A percentile compares a stretch with the other conserved stretches of the same genome.
phyloP scores from a whole-genome alignment of 192 early-diverging fungal species.

The Linnemannia exigua region DNA sequence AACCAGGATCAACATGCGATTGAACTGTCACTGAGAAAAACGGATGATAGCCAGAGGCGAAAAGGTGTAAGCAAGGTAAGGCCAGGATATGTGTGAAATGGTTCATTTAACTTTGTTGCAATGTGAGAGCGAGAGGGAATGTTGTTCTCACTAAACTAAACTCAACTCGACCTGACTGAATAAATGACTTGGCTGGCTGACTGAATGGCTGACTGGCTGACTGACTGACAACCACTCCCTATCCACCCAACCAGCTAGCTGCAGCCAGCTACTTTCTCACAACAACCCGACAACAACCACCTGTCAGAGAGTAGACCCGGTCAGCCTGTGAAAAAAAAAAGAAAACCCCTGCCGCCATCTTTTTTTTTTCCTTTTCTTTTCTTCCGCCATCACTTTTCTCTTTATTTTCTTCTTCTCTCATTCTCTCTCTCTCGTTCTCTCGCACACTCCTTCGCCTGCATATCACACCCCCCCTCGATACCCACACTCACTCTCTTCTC shows the following conservation, averaged over 20 bases:
- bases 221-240: neutral
- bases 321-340: neutral
- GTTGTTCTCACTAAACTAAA: neutral
- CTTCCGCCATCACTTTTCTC: neutral
- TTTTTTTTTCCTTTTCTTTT: slow-evolving; percentile 3
- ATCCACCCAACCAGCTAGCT: neutral
- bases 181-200: neutral
- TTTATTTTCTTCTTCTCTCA: neutral
- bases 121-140: neutral
- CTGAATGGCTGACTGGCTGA: neutral
- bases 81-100: neutral
- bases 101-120: slow-evolving; percentile 4
- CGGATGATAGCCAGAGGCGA: neutral
- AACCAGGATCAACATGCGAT: neutral
- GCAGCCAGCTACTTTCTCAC: neutral
- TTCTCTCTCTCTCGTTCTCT: neutral
- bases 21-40: neutral
- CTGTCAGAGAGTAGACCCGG: neutral
- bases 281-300: neutral
- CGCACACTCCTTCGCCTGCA: neutral
- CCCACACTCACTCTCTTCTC: neutral
- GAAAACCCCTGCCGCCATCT: neutral
- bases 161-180: neutral
- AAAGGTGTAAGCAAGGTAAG: neutral
- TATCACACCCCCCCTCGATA: neutral